phyloP scores from a whole-genome alignment of 2,329 filamentous ascomycete species.

The Biscogniauxia sp. region DNA sequence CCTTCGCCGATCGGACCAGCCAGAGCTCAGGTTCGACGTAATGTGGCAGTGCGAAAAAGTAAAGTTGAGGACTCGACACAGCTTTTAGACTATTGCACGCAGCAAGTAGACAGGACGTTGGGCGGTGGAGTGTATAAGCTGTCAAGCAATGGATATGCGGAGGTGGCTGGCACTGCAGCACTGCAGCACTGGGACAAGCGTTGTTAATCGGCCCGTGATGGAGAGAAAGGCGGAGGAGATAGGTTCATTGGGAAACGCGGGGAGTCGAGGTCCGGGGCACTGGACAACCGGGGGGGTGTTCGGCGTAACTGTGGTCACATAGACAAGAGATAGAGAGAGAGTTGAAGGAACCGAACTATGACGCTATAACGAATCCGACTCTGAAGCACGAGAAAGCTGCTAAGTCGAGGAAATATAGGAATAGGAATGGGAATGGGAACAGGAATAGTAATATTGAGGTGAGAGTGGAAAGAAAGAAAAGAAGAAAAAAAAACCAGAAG shows the following conservation, averaged over 20 bases:
- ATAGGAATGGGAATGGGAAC: background rate
- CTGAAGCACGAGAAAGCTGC: background rate
- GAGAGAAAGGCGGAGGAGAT: constrained; percentile 32
- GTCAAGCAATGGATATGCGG: constrained; percentile 19
- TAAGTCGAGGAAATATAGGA: too few relatives aligned
- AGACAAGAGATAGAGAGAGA: background rate
- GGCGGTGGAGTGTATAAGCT: constrained; percentile 6
- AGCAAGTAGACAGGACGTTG: background rate
- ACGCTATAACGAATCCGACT: background rate
- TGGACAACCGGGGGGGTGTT: background rate
- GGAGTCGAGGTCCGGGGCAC: constrained; percentile 15
- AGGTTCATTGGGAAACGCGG: constrained; percentile 29
- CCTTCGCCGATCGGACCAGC: background rate
- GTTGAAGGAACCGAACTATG: background rate
- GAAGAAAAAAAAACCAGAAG: background rate
- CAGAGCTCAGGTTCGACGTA: background rate
- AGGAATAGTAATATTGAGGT: background rate
- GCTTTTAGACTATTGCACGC: background rate
- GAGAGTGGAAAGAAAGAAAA: background rate
- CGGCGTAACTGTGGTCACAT: background rate
- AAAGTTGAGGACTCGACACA: constrained; percentile 4
- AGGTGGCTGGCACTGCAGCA: constrained; percentile 27
- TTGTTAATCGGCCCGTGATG: constrained; percentile 35
- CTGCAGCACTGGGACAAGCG: constrained; percentile 26
- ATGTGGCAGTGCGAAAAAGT: background rate